Conservation (phyloP, 805 yeast genomes). For the Komagataella populi region DNA sequence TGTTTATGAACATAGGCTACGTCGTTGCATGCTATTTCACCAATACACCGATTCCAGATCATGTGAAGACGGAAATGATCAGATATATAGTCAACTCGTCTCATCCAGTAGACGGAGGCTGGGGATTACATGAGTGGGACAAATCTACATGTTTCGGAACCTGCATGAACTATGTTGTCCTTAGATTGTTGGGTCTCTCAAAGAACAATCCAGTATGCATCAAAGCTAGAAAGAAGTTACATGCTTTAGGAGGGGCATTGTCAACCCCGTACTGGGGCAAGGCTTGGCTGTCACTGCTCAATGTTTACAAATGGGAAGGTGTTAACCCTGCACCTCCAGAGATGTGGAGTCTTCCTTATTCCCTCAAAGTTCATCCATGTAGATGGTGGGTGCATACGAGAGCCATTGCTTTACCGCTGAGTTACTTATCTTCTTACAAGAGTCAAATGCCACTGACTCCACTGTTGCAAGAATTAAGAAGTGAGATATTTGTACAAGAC, state of each 20-base stretch:
- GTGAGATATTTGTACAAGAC: constrained; percentile 61
- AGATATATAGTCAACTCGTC: constrained; percentile 84
- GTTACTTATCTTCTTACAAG: constrained; percentile 55
- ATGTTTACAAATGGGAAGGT: constrained; percentile 87
- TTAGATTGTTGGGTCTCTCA: constrained; percentile 68
- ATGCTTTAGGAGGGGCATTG: constrained; percentile 75
- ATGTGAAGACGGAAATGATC: constrained; percentile 53
- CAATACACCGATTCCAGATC: constrained; percentile 52
- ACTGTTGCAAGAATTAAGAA: constrained; percentile 49
- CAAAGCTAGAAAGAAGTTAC: constrained; percentile 62
- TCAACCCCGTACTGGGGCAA: constrained; percentile 97
- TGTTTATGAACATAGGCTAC: constrained; percentile 91
- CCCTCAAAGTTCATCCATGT: constrained; percentile 80
- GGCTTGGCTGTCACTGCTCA: constrained; percentile 72
- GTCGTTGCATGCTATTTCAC: constrained; percentile 64
- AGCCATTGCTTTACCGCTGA: constrained; percentile 78
- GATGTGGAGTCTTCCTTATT: constrained; percentile 76
- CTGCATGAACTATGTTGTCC: constrained; percentile 66
- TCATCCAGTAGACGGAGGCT: constrained; percentile 98
- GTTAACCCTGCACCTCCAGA: constrained; percentile 98
- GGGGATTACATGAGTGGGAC: constrained; percentile 93
- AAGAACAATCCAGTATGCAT: constrained; percentile 64
- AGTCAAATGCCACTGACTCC: constrained; percentile 49
- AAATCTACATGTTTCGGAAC: constrained; percentile 96
- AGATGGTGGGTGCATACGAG: constrained; percentile 99